phyloP scores from a whole-genome alignment of 1,284 basidiomycete species.

The Tilletia horrida region DNA sequence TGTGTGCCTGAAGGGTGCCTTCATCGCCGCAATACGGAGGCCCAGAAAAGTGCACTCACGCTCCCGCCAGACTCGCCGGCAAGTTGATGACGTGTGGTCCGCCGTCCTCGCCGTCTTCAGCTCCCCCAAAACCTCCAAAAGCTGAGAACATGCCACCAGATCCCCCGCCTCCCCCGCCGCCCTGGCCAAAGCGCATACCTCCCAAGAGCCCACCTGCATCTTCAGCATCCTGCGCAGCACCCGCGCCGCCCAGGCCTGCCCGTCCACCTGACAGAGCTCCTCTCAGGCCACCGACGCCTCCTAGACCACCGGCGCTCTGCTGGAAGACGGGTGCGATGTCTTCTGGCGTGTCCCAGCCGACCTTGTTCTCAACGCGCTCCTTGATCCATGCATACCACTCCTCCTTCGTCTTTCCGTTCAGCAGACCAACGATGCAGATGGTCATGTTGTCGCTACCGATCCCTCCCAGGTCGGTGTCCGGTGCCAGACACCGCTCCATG shows the following conservation, averaged over 20 bases:
- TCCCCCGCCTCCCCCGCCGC: constrained; percentile 29
- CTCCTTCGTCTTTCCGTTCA: constrained; percentile 79
- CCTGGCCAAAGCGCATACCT: constrained; percentile 21
- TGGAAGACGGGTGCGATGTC: constrained; percentile 60
- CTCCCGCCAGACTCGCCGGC: constrained; percentile 40
- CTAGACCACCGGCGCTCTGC: constrained; percentile 52
- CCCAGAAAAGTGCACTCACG: constrained; percentile 21
- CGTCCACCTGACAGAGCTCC: constrained; percentile 23
- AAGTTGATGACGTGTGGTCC: constrained; percentile 26
- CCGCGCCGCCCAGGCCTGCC: not conserved
- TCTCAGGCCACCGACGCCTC: constrained; percentile 17
- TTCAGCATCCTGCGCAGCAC: not conserved
- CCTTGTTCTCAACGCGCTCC: constrained; percentile 72
- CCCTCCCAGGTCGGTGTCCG: constrained; percentile 86
- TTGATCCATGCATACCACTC: constrained; percentile 92
- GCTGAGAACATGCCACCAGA: constrained; percentile 44
- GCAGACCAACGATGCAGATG: constrained; percentile 80
- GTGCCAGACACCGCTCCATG: constrained; percentile 90
- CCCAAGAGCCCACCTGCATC: not conserved
- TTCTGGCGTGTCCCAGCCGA: constrained; percentile 70
- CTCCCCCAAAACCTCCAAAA: constrained; percentile 43
- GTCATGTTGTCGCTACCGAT: constrained; percentile 99
- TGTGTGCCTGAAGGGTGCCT: not conserved
- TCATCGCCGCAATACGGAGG: not conserved
- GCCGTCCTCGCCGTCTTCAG: constrained; percentile 35